Conservation (phyloP, 495 filamentous ascomycete species). For the Penicillium pancosmium region DNA sequence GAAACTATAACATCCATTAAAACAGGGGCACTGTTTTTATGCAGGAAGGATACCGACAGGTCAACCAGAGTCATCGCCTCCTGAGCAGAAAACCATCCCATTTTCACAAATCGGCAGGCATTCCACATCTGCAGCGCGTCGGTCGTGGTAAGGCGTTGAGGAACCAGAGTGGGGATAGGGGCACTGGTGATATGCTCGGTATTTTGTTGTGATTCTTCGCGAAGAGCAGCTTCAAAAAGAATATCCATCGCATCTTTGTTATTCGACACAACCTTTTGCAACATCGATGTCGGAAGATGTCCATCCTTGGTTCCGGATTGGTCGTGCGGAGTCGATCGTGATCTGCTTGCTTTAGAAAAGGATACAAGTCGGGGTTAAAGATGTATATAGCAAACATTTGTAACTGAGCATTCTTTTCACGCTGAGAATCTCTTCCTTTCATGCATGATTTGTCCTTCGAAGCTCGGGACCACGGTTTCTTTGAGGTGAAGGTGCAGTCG, state of each 20-base stretch:
- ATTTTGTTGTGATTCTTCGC: constrained; percentile 5
- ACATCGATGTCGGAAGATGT: constrained; percentile 19
- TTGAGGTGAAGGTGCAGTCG: constrained; percentile 25
- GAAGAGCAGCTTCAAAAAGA: constrained; percentile 38
- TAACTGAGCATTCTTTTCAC: background rate
- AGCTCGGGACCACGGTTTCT: constrained; percentile 27
- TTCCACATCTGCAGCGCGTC: constrained; percentile 38
- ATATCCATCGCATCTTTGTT: constrained; percentile 42
- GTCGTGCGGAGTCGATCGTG: background rate
- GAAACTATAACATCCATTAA: constrained; percentile 23
- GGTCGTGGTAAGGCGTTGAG: constrained; percentile 12
- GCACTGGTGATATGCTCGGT: background rate
- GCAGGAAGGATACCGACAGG: constrained; percentile 14
- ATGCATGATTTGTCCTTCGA: background rate
- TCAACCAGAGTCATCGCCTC: constrained; percentile 36
- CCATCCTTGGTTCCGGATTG: constrained; percentile 8
- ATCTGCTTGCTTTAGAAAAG: background rate
- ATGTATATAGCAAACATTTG: background rate
- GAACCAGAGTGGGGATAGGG: background rate
- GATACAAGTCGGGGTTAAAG: background rate
- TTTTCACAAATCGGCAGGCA: constrained; percentile 43
- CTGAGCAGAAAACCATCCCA: constrained; percentile 45
- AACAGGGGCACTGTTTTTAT: background rate
- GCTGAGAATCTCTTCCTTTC: background rate
- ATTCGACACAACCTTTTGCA: constrained; percentile 28